Evolutionary conservation across 202 grass and related monocot genomes (phyloP).

Genomic region (Bolboschoenoplectus hybrid): DNA sequence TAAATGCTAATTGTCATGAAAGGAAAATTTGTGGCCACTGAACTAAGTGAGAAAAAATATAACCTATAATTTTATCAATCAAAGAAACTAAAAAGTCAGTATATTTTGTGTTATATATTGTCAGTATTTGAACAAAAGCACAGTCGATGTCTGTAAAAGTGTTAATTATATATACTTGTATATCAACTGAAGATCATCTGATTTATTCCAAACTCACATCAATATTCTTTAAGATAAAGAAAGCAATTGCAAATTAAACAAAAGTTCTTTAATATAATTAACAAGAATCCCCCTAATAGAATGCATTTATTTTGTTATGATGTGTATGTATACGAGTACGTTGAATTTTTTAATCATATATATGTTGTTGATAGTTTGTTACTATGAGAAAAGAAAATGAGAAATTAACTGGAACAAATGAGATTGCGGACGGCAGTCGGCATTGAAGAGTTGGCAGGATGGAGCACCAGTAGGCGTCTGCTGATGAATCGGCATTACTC

Average conservation of each 20-base stretch:
- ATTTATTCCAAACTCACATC: not conserved
- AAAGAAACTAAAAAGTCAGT: not conserved
- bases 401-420: not conserved
- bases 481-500: constrained; percentile 15
- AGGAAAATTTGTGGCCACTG: not conserved
- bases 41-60: not conserved
- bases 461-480: constrained; percentile 22
- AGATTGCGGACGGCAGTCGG: constrained; percentile 37
- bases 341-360: not conserved
- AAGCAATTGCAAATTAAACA: not conserved
- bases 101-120: not conserved
- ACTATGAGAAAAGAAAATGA: not conserved
- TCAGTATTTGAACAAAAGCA: not conserved
- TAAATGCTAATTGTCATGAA: too few species aligned
- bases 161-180: constrained; percentile 7
- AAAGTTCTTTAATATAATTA: not conserved
- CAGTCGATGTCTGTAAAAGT: not conserved
- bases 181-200: not conserved
- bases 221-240: not conserved
- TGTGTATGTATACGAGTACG: not conserved
- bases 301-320: not conserved
- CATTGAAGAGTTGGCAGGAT: constrained; percentile 32
- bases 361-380: too few species aligned
- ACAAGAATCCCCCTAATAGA: not conserved
- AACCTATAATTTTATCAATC: not conserved